These are phyloP conservation scores for Chaetomium globosum DNA, from an alignment of 2,329 filamentous ascomycete species.

Conservation along the genomic window DNA sequence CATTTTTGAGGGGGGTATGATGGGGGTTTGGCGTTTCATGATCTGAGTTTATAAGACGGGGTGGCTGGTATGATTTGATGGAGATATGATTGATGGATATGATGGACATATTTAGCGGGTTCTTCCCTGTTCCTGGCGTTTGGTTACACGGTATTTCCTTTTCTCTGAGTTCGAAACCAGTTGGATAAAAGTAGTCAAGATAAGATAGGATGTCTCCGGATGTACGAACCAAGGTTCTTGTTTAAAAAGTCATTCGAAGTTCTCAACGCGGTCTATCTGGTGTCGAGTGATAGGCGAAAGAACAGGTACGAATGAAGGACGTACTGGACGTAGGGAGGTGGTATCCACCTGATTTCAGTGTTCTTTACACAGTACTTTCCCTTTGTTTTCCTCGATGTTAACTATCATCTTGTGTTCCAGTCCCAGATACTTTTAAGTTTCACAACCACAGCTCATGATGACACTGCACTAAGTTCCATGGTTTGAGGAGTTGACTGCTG, in stretches of 20 bases:
- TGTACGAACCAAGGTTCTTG: neutral
- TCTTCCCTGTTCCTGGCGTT: neutral
- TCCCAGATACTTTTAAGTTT: neutral
- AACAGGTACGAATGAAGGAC: no score
- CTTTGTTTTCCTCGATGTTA: no score
- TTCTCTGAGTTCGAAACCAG: neutral
- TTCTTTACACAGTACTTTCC: no score
- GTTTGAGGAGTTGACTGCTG: neutral
- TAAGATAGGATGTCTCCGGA: neutral
- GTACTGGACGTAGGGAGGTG: no score
- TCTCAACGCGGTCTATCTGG: neutral
- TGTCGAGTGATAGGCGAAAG: no score
- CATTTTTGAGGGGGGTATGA: neutral
- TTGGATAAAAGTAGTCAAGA: neutral
- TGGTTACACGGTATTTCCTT: neutral
- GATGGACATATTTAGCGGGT: neutral
- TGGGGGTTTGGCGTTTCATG: neutral
- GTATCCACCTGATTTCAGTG: no score
- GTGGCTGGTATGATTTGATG: neutral
- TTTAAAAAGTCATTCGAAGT: neutral
- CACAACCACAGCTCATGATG: neutral
- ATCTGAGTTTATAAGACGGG: slow-evolving; percentile 6
- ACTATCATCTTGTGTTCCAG: no score
- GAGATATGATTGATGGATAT: slow-evolving; percentile 7
- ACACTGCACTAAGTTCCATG: neutral